Evolutionary conservation across 306 rosid genomes (phyloP).

Genomic region (Carpinus viminea): DNA sequence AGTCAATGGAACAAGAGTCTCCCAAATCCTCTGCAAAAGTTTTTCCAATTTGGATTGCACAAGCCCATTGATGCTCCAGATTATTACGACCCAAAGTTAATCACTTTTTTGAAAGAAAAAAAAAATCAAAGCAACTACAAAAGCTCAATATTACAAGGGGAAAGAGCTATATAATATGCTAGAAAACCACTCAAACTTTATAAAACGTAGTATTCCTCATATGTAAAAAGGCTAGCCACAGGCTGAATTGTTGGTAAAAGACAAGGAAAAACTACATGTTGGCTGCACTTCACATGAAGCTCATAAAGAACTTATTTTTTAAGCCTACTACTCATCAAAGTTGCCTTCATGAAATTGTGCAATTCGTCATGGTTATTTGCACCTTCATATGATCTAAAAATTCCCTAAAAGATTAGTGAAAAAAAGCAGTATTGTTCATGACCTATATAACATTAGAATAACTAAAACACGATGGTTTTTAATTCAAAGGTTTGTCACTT

Average conservation of each 20-base stretch:
- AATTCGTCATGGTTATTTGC: conserved; percentile 97
- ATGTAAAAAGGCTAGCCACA: conserved; percentile 16
- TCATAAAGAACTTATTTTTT: conserved; percentile 87
- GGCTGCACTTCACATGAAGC: conserved; percentile 95
- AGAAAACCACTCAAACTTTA: neutral
- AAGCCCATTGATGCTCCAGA: neutral
- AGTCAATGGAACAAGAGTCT: neutral
- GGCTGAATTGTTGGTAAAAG: conserved; percentile 2
- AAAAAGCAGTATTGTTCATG: conserved; percentile 15
- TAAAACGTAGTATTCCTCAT: neutral
- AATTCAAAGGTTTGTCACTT: conserved; percentile 45
- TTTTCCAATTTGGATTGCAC: neutral
- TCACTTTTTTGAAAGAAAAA: neutral
- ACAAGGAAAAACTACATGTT: conserved; percentile 56
- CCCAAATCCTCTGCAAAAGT: neutral
- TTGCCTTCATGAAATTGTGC: conserved; percentile 93
- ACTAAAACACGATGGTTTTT: neutral
- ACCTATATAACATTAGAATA: conserved; percentile 16
- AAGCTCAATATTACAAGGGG: neutral
- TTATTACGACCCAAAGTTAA: neutral
- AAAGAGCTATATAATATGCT: neutral
- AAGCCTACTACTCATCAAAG: conserved; percentile 91
- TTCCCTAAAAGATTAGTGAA: conserved; percentile 52
- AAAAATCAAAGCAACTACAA: neutral
- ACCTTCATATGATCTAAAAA: conserved; percentile 87